Evolutionary conservation across 2,329 filamentous ascomycete genomes (phyloP), one percentile per base, ranked within the genome.

Genomic region (Camillea tinctor): DNA sequence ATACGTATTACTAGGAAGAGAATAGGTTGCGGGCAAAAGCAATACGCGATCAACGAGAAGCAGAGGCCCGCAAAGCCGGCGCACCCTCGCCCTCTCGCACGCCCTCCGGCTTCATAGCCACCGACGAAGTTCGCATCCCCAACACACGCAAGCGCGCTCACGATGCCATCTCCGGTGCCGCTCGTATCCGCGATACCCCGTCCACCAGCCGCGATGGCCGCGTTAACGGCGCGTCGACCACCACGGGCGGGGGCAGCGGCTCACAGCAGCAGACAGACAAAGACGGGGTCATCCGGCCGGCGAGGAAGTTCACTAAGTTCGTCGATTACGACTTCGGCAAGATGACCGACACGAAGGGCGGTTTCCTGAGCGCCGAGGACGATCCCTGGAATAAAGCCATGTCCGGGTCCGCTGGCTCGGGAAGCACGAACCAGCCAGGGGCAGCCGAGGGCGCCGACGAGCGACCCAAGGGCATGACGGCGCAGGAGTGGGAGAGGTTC

Each of bases 241-340:
- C 66, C n/a, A 66, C 68, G 55, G 66, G 63, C 57, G 66, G n/a
- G n/a, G n/a, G 72, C 64, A 69, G 66, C 60, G 57, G 71, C 52
- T 66, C 60, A 76, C 66, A 73, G 71, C 68, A 50, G 23, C 51
- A 57, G 7, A 64, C 58, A 11, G 65, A 68, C 7, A 66, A 68
- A 7, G 66, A 71, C 0, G 73, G 72, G 52, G 74, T 78, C 4
- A 88, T 96, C 54, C 88, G 87, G 58, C 89, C 94, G 0, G 91
- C 92, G 52, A 86, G 88, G 70, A 97, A 96, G 71, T 97, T 98
- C 68, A 87, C 91, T 62, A 94, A 95, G 74, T 98, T 90, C 73
- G 93, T 99, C 71, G 95, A 99, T 72, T 98, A 97, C 78, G 95
- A 99, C 75, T 95, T 99, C 77, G 94, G 91, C 73, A 90, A 94